Conservation (phyloP, 306 rosid species). For the Hippophae rhamnoides region DNA sequence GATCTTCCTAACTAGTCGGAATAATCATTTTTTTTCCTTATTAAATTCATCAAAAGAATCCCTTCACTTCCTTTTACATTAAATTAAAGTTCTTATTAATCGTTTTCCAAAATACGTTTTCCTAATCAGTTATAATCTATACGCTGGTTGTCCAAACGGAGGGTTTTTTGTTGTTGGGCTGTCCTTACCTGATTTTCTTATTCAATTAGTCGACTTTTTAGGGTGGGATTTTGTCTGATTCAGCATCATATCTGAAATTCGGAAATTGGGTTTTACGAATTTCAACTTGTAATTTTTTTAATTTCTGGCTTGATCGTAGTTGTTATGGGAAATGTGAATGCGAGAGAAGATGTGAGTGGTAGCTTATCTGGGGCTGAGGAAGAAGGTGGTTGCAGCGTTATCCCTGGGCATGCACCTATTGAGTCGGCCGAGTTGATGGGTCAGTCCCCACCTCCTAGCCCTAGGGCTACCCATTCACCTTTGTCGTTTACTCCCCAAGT, state of each 20-base stretch:
- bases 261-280: conserved; percentile 17
- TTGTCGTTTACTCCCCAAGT: conserved; percentile 95
- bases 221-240: too few relatives aligned
- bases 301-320: neutral
- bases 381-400: conserved; percentile 1
- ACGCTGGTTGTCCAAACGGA: too few relatives aligned
- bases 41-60: neutral
- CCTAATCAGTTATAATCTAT: too few relatives aligned
- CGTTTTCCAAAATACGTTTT: too few relatives aligned
- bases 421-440: conserved; percentile 62
- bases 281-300: neutral
- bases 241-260: conserved; percentile 16
- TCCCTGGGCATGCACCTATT: conserved; percentile 16
- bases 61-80: neutral
- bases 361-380: neutral
- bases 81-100: too few relatives aligned
- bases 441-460: conserved; percentile 92
- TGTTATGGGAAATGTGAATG: conserved; percentile 88
- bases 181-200: too few relatives aligned
- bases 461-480: conserved; percentile 92
- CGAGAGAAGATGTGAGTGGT: conserved; percentile 50
- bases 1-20: conserved; percentile 64
- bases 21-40: neutral
- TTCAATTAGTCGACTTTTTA: too few relatives aligned
- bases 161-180: too few relatives aligned